A percentile compares a stretch with the other conserved stretches of the same genome.
Conservation (phyloP, 257 asterid species). For the Phtheirospermum japonicum region DNA sequence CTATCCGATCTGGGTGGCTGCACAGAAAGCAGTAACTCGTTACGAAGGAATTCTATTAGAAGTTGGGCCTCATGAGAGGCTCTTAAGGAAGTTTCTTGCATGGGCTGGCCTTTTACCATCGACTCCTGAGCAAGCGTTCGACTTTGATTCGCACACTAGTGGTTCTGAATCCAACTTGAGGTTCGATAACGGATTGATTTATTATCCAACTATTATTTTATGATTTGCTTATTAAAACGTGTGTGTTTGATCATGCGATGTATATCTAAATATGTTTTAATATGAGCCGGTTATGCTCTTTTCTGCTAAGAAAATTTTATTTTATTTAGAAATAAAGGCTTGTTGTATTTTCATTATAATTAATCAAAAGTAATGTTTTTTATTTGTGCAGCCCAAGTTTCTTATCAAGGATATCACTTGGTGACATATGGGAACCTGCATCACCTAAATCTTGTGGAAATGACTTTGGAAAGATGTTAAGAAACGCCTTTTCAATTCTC, state of each 20-base stretch:
- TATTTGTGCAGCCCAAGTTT: constrained; percentile 57
- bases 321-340: constrained; percentile 5
- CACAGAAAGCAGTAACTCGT: constrained; percentile 78
- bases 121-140: constrained; percentile 52
- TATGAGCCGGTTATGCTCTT: not conserved
- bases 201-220: constrained; percentile 3
- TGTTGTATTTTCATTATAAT: constrained; percentile 1
- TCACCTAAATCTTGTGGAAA: constrained; percentile 69
- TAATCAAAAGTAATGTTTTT: constrained; percentile 11
- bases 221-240: not conserved
- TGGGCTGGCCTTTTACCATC: constrained; percentile 76
- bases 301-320: constrained; percentile 2
- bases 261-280: not conserved
- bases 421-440: constrained; percentile 92
- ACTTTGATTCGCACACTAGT: constrained; percentile 39
- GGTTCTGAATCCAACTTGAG: constrained; percentile 57
- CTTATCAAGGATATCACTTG: constrained; percentile 78
- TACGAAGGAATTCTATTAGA: constrained; percentile 82
- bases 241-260: not conserved
- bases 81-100: constrained; percentile 66
- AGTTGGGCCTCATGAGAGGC: constrained; percentile 86
- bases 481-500: constrained; percentile 61
- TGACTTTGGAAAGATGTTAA: constrained; percentile 70
- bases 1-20: constrained; percentile 79
- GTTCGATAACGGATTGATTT: constrained; percentile 33